phyloP scores from a whole-genome alignment of 768 basidiomycete genomes.

The Boletus speciosus region DNA sequence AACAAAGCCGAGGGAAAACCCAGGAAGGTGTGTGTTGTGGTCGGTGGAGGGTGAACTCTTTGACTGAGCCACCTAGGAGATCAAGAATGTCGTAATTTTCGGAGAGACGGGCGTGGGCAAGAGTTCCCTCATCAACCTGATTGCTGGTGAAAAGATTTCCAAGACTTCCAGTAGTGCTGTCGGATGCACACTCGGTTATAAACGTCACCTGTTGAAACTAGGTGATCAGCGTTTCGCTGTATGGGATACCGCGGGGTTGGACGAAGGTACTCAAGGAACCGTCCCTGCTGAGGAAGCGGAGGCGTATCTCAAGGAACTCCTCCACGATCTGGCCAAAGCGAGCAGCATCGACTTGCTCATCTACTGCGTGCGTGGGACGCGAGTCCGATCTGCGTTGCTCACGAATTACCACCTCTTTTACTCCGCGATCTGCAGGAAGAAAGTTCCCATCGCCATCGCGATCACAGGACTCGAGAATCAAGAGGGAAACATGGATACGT shows the following conservation, averaged over 20 bases:
- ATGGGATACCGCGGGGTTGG: constrained; percentile 28
- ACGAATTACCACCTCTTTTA: constrained; percentile 39
- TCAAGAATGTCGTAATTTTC: constrained; percentile 19
- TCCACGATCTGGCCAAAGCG: constrained; percentile 13
- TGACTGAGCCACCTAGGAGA: background rate
- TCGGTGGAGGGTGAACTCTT: background rate
- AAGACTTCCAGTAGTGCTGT: constrained; percentile 20
- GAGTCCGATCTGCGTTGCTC: constrained; percentile 18
- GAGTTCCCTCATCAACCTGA: constrained; percentile 23
- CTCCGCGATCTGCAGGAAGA: constrained; percentile 35
- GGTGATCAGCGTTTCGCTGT: constrained; percentile 11
- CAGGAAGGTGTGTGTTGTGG: constrained; percentile 9
- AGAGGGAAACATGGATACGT: constrained; percentile 25
- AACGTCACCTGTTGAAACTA: constrained; percentile 8
- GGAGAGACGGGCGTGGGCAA: constrained; percentile 25
- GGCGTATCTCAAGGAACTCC: constrained; percentile 27
- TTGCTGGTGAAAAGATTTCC: constrained; percentile 7
- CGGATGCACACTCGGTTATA: constrained; percentile 18
- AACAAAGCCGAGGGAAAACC: background rate
- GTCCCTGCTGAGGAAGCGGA: constrained; percentile 26
- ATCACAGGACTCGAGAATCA: constrained; percentile 40
- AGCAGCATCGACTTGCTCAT: constrained; percentile 21
- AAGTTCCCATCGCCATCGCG: constrained; percentile 38
- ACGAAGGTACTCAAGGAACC: constrained; percentile 19
- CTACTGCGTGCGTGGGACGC: constrained; percentile 29